Percentiles rank a stretch among this genome's conserved stretches.
Evolutionary conservation across 495 filamentous ascomycete species (phyloP).

Genomic region (Echria macrotheca): DNA sequence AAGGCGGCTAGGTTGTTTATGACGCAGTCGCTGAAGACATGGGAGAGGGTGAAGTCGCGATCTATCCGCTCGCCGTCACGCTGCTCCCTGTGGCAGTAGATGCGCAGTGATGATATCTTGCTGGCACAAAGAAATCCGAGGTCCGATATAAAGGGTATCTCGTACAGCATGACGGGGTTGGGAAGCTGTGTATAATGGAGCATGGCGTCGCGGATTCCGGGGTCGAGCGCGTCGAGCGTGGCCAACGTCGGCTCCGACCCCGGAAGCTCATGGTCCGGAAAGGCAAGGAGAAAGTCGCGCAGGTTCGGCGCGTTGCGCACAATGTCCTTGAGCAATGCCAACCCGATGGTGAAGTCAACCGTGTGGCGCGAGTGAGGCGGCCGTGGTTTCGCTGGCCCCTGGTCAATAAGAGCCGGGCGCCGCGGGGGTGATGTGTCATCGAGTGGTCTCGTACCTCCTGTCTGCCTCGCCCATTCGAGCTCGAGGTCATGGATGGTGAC

Average conservation of each 20-base stretch:
- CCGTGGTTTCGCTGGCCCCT: constrained; percentile 16
- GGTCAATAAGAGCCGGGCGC: constrained; percentile 13
- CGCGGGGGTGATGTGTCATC: constrained; percentile 1
- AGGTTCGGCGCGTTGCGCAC: constrained; percentile 22
- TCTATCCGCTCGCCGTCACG: too few relatives aligned
- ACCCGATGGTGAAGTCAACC: constrained; percentile 9
- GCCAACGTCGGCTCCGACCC: not conserved
- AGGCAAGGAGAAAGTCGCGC: constrained; percentile 23
- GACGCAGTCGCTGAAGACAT: constrained; percentile 24
- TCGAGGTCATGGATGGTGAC: constrained; percentile 12
- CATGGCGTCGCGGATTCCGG: constrained; percentile 10
- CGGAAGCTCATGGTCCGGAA: constrained; percentile 22
- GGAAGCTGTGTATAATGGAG: constrained; percentile 10
- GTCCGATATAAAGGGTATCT: constrained; percentile 10
- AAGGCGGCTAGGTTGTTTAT: constrained; percentile 17
- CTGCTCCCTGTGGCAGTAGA: constrained; percentile 31
- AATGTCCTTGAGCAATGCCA: constrained; percentile 22
- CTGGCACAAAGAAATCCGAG: constrained; percentile 15
- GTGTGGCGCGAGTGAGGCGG: not conserved
- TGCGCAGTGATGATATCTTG: constrained; percentile 23
- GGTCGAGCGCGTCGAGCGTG: constrained; percentile 11
- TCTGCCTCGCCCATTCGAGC: constrained; percentile 19
- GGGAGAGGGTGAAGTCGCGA: constrained; percentile 21
- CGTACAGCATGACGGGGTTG: not conserved
- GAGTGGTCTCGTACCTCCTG: constrained; percentile 19